Conservation (phyloP, 345 rosid genomes). For the Garcia nutans region DNA sequence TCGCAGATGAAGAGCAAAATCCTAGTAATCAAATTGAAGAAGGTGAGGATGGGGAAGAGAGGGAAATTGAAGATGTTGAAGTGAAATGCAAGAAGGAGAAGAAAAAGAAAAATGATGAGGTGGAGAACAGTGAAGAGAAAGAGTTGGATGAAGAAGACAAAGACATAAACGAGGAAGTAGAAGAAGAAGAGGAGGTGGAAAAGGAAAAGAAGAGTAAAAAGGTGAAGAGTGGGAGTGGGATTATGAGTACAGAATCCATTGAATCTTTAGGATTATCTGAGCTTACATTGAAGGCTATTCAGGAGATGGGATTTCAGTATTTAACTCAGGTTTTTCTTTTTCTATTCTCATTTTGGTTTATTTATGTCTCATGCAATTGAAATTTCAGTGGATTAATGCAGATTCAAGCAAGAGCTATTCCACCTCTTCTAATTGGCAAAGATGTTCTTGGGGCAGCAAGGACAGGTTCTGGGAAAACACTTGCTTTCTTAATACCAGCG, state of each 20-base stretch:
- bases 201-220: slow-evolving; percentile 26
- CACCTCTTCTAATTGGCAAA: slow-evolving; percentile 75
- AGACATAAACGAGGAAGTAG: slow-evolving; percentile 26
- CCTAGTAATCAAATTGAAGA: slow-evolving; percentile 10
- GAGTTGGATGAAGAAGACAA: slow-evolving; percentile 16
- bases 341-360: background rate
- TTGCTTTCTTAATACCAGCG: slow-evolving; percentile 90
- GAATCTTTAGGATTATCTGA: slow-evolving; percentile 69
- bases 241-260: slow-evolving; percentile 75
- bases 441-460: slow-evolving; percentile 99
- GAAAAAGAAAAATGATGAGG: background rate
- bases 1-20: background rate
- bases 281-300: slow-evolving; percentile 59
- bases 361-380: slow-evolving; percentile 6
- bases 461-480: slow-evolving; percentile 97
- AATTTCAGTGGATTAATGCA: slow-evolving; percentile 26
- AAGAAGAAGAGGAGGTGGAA: slow-evolving; percentile 21
- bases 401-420: slow-evolving; percentile 91
- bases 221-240: slow-evolving; percentile 51
- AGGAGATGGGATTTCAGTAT: slow-evolving; percentile 70
- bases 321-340: slow-evolving; percentile 68
- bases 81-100: background rate
- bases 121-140: slow-evolving; percentile 1
- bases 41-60: slow-evolving; percentile 4
- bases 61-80: background rate